Evolutionary conservation across 2,329 filamentous ascomycete genomes (phyloP), one percentile per base, ranked within the genome.

Genomic region (Botrytis galanthina): DNA sequence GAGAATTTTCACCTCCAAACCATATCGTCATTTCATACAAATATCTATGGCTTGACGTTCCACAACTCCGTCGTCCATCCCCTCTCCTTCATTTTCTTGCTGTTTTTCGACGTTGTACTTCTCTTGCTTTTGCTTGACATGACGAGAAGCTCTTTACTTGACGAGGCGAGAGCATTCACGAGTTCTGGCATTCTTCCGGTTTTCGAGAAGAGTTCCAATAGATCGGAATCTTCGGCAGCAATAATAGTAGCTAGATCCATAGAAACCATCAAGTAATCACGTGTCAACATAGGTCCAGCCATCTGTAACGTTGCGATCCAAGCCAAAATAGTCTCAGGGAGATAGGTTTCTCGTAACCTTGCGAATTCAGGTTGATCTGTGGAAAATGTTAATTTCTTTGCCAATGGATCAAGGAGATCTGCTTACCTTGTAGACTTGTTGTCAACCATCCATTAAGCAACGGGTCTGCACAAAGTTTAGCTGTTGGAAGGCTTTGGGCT

Each of bases 171-270:
- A 18, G 88, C 88, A 79, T 92, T 89, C 20, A 95, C 88, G 59
- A 96, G 84, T 83, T 95, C 93, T 78, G 88, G 88, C 89, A 95
- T 92, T 64, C 92, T 88, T 46, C 87, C 87, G 4, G 89, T 87
- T 72, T 87, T 85, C 72, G 90, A 82, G 77, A 96, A 92, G 62
- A 88, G 87, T 37, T 85, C 83, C 1, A 91, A 89, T 59, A 95
- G 82, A 77, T 91, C 90, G 37, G 90, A 90, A 74, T 87, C 88
- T 76, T 90, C 89, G 73, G 92, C 90, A 2, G 95, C 93, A 69
- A 97, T 87, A 3, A 90, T 81, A 1, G 91, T 90, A 1, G 94
- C 91, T 26, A 99, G 85, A 74, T 97, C 93, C 92, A 99, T 95
- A 78, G 91, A 93, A 80, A 95, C 91, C 39, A 96, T 87, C 29